Base-by-base conservation (phyloP, 129 eudicot genomes). In the Flaveria bidentis region DNA sequence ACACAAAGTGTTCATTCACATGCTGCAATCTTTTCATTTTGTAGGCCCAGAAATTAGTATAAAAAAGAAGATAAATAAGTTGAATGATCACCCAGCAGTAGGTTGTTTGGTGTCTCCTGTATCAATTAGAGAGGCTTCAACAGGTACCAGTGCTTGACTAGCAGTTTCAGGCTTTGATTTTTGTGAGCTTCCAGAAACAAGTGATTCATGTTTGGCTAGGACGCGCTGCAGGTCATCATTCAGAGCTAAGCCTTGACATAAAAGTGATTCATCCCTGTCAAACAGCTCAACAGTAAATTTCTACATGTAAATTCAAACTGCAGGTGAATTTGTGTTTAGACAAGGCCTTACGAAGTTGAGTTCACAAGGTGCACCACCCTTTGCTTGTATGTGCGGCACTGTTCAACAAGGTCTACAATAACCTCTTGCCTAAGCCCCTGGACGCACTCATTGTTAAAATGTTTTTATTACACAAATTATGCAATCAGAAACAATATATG, bases 351-450 rank as follows among this genome's bases (percentile, higher is more conserved):
- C 98, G 98, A 81, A 65, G 98, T 94, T 30, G 98, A 94, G 88
- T 91, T 94, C 61, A 94, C 98, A 76, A 94, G 86, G 85, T 94
- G 97, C 42, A 94, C 97, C 69, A 94, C 93, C 86, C 97, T 86
- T 86, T 87, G 94, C 86, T 91, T 94, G 88, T 91, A 94, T 1
- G 91, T 78, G 57, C 97, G 96, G 72, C 98, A 94, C 79, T 94
- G 98, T 56, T 89, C 96, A 74, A 94, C 98, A 84, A 94, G 81
- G 80, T 94, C 98, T 56, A 94, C 93, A 42, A 94, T 86, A 69
- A 89, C 96, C 84, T 91, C 98, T 83, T 94, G 93, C 77, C 79
- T 87, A 36, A 94, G 82, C 30, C 91, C 96, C 98, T 94, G 90
- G 16, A 15, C 50, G 18, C 76, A 41, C 30, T 39, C 13, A 63